Evolutionary conservation across 1,284 basidiomycete genomes (phyloP).

Genomic region (Apiotrichum gamsii): DNA sequence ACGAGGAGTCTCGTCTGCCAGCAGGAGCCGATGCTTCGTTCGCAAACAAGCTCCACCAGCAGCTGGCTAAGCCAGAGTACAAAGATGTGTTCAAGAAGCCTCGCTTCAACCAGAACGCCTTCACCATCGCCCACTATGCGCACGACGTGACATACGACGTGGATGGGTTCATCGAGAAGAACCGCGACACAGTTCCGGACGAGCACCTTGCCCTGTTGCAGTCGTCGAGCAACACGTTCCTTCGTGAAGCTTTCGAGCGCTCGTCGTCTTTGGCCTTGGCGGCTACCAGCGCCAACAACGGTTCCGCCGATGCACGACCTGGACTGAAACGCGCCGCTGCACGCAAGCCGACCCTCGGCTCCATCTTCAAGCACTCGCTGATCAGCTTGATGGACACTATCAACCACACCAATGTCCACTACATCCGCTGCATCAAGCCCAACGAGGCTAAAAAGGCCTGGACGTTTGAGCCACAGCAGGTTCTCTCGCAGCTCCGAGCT

Average conservation of each 20-base stretch:
- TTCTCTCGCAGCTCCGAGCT: conserved; percentile 88
- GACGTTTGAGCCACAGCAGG: conserved; percentile 95
- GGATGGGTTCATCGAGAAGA: conserved; percentile 98
- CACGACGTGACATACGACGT: conserved; percentile 97
- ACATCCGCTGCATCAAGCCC: conserved; percentile 99
- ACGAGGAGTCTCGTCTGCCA: conserved; percentile 96
- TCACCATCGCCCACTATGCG: conserved; percentile 98
- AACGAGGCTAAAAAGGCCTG: conserved; percentile 95
- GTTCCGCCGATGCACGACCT: not conserved
- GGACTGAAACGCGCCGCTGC: conserved; percentile 53
- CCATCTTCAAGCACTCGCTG: conserved; percentile 95
- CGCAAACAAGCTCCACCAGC: conserved; percentile 85
- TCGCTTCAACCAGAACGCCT: conserved; percentile 91
- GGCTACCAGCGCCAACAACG: conserved; percentile 16
- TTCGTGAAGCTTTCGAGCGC: conserved; percentile 88
- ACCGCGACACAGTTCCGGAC: conserved; percentile 96
- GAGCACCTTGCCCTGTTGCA: conserved; percentile 88
- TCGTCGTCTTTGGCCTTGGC: conserved; percentile 61
- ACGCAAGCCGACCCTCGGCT: conserved; percentile 93
- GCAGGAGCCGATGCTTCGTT: conserved; percentile 89
- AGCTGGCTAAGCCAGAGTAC: conserved; percentile 77
- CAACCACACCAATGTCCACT: conserved; percentile 95
- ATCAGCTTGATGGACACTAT: conserved; percentile 96
- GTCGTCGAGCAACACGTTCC: conserved; percentile 79
- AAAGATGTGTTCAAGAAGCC: conserved; percentile 95